Evolutionary conservation across 108 stramenopile genomes (phyloP).

Genomic region (Aurantiochytrium sp.): DNA sequence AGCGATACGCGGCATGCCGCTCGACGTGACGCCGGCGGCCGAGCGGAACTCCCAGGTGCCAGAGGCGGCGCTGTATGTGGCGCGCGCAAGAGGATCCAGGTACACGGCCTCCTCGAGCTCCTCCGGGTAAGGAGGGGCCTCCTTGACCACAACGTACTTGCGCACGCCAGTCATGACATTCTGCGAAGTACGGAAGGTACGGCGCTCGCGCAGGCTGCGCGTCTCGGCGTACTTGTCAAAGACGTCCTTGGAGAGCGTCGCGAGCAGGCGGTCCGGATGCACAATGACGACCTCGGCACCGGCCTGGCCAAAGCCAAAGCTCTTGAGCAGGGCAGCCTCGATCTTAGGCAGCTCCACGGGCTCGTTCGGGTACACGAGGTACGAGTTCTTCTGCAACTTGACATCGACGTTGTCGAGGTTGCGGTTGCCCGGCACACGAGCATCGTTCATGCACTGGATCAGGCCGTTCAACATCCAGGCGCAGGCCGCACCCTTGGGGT

Average conservation of each 20-base stretch:
- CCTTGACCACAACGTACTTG: background rate
- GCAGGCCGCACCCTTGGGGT: constrained; percentile 23
- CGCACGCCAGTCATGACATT: background rate
- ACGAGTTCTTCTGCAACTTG: background rate
- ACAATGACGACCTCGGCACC: constrained; percentile 21
- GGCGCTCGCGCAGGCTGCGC: background rate
- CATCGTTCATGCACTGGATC: constrained; percentile 8
- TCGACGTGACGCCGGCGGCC: background rate
- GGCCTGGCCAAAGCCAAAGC: constrained; percentile 30
- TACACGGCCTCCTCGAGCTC: constrained; percentile 13
- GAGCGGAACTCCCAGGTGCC: background rate
- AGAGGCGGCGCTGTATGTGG: background rate
- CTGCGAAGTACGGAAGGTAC: background rate
- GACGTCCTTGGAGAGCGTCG: background rate
- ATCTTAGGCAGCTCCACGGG: background rate
- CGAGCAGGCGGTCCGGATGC: constrained; percentile 13
- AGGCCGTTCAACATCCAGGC: constrained; percentile 30
- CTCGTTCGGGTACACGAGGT: constrained; percentile 22
- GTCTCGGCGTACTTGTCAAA: background rate
- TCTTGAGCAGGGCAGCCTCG: constrained; percentile 16
- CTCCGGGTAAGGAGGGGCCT: background rate
- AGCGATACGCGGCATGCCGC: background rate
- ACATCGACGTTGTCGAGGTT: constrained; percentile 13
- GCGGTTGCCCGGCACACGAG: constrained; percentile 21
- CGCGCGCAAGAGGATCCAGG: constrained; percentile 18